These are phyloP conservation scores for Rutstroemia sp. DNA, from an alignment of 2,329 filamentous ascomycete species.

Conservation along the genomic window DNA sequence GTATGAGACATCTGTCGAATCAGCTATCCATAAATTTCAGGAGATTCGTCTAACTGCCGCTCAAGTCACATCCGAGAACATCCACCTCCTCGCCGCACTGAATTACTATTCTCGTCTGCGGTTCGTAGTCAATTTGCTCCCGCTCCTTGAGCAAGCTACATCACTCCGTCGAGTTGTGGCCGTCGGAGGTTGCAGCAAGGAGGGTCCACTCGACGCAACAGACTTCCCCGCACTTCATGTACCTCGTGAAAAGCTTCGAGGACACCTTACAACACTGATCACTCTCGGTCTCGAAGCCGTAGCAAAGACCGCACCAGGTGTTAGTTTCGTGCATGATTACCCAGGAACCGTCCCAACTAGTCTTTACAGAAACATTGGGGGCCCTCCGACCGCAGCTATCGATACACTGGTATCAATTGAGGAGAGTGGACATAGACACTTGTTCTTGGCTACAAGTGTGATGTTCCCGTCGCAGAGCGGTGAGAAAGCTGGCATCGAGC, in stretches of 20 bases:
- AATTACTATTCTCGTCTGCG: constrained; percentile 51
- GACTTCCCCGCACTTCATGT: constrained; percentile 31
- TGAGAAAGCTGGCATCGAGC: not conserved
- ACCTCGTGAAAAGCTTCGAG: constrained; percentile 14
- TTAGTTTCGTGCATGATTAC: constrained; percentile 42
- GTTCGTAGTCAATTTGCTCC: constrained; percentile 49
- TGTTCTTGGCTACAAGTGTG: constrained; percentile 25
- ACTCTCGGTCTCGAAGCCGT: constrained; percentile 45
- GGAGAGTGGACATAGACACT: constrained; percentile 23
- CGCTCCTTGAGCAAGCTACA: constrained; percentile 35
- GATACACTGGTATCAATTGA: constrained; percentile 10
- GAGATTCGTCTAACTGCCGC: constrained; percentile 31
- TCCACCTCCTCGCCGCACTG: constrained; percentile 23
- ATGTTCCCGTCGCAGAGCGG: constrained; percentile 19
- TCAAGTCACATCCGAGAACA: constrained; percentile 23
- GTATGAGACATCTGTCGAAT: too few relatives aligned
- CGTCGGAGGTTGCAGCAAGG: constrained; percentile 41
- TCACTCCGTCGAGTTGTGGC: constrained; percentile 40
- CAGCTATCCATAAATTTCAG: too few relatives aligned
- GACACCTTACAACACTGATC: constrained; percentile 28
- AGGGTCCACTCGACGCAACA: constrained; percentile 39
- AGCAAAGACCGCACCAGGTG: constrained; percentile 37
- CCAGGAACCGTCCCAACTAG: constrained; percentile 41
- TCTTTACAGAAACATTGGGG: constrained; percentile 30
- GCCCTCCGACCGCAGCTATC: constrained; percentile 13